These are phyloP conservation scores for Thermochaetoides thermophila DNA, from an alignment of 495 filamentous ascomycete genomes.

Conservation along the genomic window DNA sequence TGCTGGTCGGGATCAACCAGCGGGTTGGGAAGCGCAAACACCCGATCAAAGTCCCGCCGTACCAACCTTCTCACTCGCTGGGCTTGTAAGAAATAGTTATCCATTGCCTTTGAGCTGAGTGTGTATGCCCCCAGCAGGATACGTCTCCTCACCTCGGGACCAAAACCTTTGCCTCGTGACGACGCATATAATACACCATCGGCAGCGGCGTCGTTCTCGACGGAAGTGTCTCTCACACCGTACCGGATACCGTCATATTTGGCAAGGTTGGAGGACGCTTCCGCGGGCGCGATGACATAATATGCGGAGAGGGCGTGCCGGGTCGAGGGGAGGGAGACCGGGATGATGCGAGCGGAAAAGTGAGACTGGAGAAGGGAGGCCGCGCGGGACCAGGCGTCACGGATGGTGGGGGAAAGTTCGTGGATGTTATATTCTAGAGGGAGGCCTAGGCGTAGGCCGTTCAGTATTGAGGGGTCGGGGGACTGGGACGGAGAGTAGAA, in stretches of 20 bases:
- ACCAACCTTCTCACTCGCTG: conserved; percentile 78
- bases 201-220: conserved; percentile 19
- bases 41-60: conserved; percentile 65
- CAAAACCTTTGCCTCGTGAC: conserved; percentile 60
- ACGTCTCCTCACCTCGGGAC: conserved; percentile 67
- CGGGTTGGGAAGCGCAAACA: conserved; percentile 55
- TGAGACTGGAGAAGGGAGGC: conserved; percentile 37
- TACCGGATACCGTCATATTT: conserved; percentile 95
- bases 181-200: conserved; percentile 52
- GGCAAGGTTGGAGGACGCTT: conserved; percentile 93
- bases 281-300: conserved; percentile 87
- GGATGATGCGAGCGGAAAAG: conserved; percentile 52
- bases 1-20: conserved; percentile 30
- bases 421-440: conserved; percentile 78
- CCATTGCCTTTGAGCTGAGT: conserved; percentile 76
- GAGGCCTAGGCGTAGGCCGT: conserved; percentile 39
- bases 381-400: conserved; percentile 49
- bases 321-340: conserved; percentile 74
- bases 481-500: conserved; percentile 8
- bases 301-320: conserved; percentile 79
- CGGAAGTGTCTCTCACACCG: conserved; percentile 30
- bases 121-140: conserved; percentile 86
- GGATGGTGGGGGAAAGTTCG: conserved; percentile 53
- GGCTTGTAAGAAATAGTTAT: conserved; percentile 94
- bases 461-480: background rate